Evolutionary conservation across 179 eudicot genomes (phyloP).

Genomic region (Actinidia chinensis): DNA sequence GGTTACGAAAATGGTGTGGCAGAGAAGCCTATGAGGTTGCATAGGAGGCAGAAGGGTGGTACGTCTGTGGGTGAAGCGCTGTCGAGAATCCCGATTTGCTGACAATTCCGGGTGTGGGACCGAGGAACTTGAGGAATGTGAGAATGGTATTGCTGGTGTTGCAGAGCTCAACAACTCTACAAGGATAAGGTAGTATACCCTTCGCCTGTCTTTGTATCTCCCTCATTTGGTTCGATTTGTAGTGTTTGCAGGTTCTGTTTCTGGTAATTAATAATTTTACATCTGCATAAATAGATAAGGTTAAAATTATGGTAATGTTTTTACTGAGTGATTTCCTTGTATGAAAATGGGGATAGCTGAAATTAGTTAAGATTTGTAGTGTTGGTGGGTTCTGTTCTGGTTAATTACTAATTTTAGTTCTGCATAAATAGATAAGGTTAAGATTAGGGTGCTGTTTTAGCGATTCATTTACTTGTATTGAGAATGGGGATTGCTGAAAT

Average conservation of each 20-base stretch:
- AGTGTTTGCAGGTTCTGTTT: not conserved
- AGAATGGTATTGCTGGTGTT: conserved; percentile 84
- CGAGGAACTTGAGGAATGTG: conserved; percentile 85
- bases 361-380: not conserved
- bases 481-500: not conserved
- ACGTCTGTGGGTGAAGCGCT: too few species aligned
- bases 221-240: not conserved
- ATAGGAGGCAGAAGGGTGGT: conserved; percentile 49
- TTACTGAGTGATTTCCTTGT: not conserved
- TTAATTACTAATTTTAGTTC: not conserved
- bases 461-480: not conserved
- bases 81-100: conserved; percentile 67
- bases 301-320: not conserved
- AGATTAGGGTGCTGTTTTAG: not conserved
- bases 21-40: conserved; percentile 27
- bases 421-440: not conserved
- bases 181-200: conserved; percentile 60
- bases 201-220: not conserved
- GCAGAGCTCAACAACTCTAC: conserved; percentile 77
- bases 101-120: conserved; percentile 88
- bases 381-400: too few species aligned
- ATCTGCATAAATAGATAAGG: not conserved
- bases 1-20: conserved; percentile 14
- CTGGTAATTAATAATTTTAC: too few species aligned
- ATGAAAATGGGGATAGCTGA: not conserved